Evolutionary conservation across 1,139 yeast genomes (phyloP).

Genomic region (Zygotorulaspora mrakii): DNA sequence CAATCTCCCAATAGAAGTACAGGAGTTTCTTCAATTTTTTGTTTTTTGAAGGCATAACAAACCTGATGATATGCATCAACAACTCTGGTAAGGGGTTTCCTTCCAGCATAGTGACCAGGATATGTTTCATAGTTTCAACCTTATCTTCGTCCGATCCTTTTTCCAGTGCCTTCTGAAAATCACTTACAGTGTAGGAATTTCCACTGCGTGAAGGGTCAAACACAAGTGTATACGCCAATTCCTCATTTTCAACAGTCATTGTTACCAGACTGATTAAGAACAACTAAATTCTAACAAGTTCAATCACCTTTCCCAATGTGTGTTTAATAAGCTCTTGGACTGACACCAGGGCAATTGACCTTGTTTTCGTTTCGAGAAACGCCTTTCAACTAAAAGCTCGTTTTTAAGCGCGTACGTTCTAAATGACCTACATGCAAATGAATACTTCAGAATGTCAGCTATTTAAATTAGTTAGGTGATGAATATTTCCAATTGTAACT

Average conservation of each 20-base stretch:
- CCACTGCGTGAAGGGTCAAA: constrained; percentile 70
- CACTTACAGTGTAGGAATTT: constrained; percentile 62
- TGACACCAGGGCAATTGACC: constrained; percentile 1
- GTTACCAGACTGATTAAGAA: not conserved
- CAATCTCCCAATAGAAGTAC: constrained; percentile 97
- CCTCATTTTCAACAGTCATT: constrained; percentile 24
- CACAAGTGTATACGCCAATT: constrained; percentile 63
- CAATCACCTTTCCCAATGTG: not conserved
- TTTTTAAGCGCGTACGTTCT: not conserved
- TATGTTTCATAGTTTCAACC: constrained; percentile 84
- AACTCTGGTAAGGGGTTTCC: constrained; percentile 95
- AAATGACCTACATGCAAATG: constrained; percentile 1
- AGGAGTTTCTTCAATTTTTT: constrained; percentile 88
- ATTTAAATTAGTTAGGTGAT: too few species aligned
- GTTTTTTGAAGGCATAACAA: constrained; percentile 92
- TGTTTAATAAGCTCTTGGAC: not conserved
- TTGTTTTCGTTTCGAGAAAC: constrained; percentile 1
- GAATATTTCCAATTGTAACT: too few species aligned
- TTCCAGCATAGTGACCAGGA: constrained; percentile 80
- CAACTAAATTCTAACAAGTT: not conserved
- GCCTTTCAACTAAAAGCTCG: not conserved
- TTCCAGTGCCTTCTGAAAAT: constrained; percentile 76
- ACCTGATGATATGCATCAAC: constrained; percentile 94
- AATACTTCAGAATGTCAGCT: not conserved
- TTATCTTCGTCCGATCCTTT: constrained; percentile 87